A percentile compares a stretch with the other conserved stretches of the same genome.
These are phyloP conservation scores for Piloderma croceum DNA, from an alignment of 768 basidiomycete genomes.

Conservation along the genomic window DNA sequence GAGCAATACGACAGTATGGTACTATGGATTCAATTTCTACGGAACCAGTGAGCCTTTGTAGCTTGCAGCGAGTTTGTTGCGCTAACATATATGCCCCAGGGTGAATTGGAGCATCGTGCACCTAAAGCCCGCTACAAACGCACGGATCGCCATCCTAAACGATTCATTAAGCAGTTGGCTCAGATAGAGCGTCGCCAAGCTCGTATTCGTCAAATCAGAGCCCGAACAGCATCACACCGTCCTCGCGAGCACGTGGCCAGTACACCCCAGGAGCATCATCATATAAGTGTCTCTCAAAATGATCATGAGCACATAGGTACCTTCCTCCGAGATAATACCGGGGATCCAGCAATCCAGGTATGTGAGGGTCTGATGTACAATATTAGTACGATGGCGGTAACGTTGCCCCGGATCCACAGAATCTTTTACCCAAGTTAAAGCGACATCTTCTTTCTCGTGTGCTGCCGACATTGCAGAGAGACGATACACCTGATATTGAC, in stretches of 20 bases:
- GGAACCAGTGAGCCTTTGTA: conserved; percentile 20
- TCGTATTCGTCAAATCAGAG: neutral
- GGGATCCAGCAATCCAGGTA: neutral
- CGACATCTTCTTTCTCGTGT: conserved; percentile 7
- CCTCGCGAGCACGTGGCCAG: too few relatives aligned
- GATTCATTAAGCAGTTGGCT: neutral
- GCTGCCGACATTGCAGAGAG: neutral
- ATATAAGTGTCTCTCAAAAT: neutral
- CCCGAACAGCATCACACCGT: neutral
- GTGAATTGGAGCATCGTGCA: conserved; percentile 30
- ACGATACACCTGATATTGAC: neutral
- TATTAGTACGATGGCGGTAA: too few relatives aligned
- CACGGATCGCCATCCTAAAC: neutral
- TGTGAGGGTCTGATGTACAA: too few relatives aligned
- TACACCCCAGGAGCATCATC: too few relatives aligned
- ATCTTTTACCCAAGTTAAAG: conserved; percentile 5
- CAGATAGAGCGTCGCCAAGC: neutral
- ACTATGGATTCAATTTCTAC: conserved; percentile 33
- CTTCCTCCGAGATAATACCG: neutral
- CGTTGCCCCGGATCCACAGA: too few relatives aligned
- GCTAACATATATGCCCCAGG: conserved; percentile 2
- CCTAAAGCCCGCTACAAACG: conserved; percentile 27
- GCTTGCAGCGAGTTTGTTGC: neutral
- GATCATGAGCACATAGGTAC: neutral
- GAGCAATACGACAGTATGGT: conserved; percentile 18